These are phyloP conservation scores for Aspergillus spinulosporus DNA, from an alignment of 2,329 filamentous ascomycete genomes.

Conservation along the genomic window DNA sequence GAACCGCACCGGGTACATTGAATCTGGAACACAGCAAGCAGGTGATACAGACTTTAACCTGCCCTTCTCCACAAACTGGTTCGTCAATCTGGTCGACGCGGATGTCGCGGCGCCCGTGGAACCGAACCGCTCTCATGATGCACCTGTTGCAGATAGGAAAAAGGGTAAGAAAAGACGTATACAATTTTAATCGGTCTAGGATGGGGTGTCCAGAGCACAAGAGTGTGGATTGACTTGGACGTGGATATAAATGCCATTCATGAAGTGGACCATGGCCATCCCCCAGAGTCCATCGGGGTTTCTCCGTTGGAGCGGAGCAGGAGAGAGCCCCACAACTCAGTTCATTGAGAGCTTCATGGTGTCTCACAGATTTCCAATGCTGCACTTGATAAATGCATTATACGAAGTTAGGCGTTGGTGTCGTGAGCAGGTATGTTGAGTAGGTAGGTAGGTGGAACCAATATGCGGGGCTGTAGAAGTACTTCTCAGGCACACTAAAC, in stretches of 20 bases:
- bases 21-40: background rate
- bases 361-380: no score
- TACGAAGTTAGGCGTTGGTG: no score
- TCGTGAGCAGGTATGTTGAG: no score
- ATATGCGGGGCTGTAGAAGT: no score
- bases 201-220: background rate
- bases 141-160: background rate
- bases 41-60: conserved; percentile 44
- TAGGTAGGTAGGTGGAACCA: no score
- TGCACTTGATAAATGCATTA: no score
- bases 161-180: background rate
- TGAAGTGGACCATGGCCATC: conserved; percentile 4
- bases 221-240: background rate
- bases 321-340: background rate
- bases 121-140: conserved; percentile 39
- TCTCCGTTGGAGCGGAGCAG: conserved; percentile 3
- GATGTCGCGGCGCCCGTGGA: conserved; percentile 38
- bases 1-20: no score
- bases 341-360: no score
- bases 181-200: no score
- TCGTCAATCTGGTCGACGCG: conserved; percentile 39
- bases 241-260: conserved; percentile 1
- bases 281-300: conserved; percentile 8
- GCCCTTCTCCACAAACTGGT: conserved; percentile 47
- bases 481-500: no score